Percentiles rank a stretch among this genome's conserved stretches.
Conservation (phyloP, 2,329 filamentous ascomycete genomes). For the Myriosclerotinia curreyana region DNA sequence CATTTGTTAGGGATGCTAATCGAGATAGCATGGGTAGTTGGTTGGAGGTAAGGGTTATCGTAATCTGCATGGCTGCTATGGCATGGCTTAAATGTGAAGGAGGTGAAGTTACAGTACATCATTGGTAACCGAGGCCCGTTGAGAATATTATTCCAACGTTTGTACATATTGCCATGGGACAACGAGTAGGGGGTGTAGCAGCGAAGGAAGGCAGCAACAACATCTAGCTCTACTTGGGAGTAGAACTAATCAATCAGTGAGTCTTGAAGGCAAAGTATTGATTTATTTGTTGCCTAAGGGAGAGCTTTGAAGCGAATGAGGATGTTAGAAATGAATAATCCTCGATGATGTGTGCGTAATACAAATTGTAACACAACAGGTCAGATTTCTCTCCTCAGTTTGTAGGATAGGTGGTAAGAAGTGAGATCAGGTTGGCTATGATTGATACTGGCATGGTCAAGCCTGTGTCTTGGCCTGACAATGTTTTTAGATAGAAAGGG, state of each 20-base stretch:
- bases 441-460: background rate
- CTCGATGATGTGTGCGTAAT: background rate
- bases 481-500: background rate
- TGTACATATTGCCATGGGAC: background rate
- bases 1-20: constrained; percentile 19
- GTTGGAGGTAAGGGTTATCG: constrained; percentile 10
- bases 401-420: background rate
- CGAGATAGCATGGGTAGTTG: constrained; percentile 8
- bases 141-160: background rate
- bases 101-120: background rate
- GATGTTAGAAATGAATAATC: background rate
- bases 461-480: background rate
- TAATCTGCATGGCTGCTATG: background rate
- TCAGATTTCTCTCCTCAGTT: background rate
- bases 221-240: background rate
- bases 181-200: background rate
- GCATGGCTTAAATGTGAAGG: background rate
- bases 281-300: background rate
- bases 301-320: background rate
- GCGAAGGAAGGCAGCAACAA: background rate
- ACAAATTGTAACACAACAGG: background rate
- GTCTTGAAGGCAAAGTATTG: background rate
- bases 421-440: constrained; percentile 3
- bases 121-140: constrained; percentile 7
- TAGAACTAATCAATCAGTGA: background rate